A percentile compares a stretch with the other conserved stretches of the same genome.
Conservation (phyloP, 163 green algal genomes). For the Trebouxiophyceae sp. region DNA sequence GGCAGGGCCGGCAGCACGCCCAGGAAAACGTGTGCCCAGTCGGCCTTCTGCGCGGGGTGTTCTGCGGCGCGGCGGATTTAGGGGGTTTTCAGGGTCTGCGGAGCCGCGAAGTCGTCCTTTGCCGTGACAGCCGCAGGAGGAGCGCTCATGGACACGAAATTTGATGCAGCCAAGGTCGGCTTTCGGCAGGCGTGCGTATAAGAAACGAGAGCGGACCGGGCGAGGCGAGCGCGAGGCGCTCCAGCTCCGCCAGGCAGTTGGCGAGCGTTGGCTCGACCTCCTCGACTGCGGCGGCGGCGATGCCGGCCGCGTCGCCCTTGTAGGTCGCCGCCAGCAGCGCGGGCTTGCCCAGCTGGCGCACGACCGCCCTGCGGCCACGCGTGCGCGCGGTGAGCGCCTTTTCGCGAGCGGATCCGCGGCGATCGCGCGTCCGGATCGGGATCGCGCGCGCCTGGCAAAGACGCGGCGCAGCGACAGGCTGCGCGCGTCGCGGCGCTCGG, state of each 20-base stretch:
- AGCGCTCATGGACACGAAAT: too few relatives aligned
- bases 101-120: too few relatives aligned
- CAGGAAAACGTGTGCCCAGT: slow-evolving; percentile 86
- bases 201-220: not conserved
- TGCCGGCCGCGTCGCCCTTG: slow-evolving; percentile 43
- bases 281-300: slow-evolving; percentile 58
- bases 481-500: slow-evolving; percentile 41
- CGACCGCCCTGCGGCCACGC: slow-evolving; percentile 27
- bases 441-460: slow-evolving; percentile 23
- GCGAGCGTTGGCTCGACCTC: slow-evolving; percentile 21
- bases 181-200: too few relatives aligned
- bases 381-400: too few relatives aligned
- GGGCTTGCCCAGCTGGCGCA: slow-evolving; percentile 45
- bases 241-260: slow-evolving; percentile 47
- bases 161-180: too few relatives aligned
- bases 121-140: too few relatives aligned
- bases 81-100: too few relatives aligned
- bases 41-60: slow-evolving; percentile 14
- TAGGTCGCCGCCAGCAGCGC: slow-evolving; percentile 67
- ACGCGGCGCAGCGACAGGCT: slow-evolving; percentile 52
- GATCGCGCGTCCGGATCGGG: slow-evolving; percentile 43
- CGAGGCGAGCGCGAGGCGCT: slow-evolving; percentile 12
- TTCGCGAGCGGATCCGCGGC: slow-evolving; percentile 39
- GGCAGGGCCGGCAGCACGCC: slow-evolving; percentile 64
- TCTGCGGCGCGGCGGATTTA: not conserved